Percentiles rank a stretch among this genome's conserved stretches.
Evolutionary conservation across 2,329 filamentous ascomycete genomes (phyloP).

Genomic region (Penicillium brasilianum): DNA sequence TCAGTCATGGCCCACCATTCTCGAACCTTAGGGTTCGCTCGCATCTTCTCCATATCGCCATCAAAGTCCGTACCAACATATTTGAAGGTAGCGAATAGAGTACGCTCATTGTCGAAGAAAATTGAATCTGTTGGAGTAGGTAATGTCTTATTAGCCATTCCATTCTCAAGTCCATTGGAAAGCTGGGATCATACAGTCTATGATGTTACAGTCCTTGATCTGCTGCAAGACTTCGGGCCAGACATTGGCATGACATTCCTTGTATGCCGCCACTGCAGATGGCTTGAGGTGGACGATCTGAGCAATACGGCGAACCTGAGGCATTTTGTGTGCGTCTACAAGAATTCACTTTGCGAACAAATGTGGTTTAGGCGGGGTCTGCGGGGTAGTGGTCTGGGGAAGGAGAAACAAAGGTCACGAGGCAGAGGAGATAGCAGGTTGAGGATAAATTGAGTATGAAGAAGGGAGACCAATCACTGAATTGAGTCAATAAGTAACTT

Average conservation of each 20-base stretch:
- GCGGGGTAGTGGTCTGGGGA: constrained; percentile 1
- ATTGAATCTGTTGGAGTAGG: constrained; percentile 61
- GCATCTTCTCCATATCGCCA: constrained; percentile 77
- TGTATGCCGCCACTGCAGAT: constrained; percentile 70
- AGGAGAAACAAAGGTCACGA: background rate
- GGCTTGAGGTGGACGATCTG: constrained; percentile 76
- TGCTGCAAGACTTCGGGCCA: constrained; percentile 79
- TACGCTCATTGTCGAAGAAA: constrained; percentile 71
- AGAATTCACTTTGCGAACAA: background rate
- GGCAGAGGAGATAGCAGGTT: background rate
- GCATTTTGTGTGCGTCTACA: constrained; percentile 22
- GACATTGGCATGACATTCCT: constrained; percentile 72
- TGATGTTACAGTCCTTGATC: constrained; percentile 75
- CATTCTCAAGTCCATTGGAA: background rate
- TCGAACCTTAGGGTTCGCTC: constrained; percentile 71
- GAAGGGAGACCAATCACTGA: background rate
- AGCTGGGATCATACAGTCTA: constrained; percentile 63
- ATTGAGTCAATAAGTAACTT: background rate
- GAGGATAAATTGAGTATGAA: background rate
- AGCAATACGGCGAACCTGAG: constrained; percentile 57
- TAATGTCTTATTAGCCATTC: background rate
- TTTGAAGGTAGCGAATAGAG: constrained; percentile 77
- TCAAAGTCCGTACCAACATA: constrained; percentile 76
- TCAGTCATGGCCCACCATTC: constrained; percentile 86
- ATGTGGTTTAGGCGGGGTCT: background rate